Evolutionary conservation across 805 yeast species (phyloP).

Genomic region (Kuraishia hungarica): DNA sequence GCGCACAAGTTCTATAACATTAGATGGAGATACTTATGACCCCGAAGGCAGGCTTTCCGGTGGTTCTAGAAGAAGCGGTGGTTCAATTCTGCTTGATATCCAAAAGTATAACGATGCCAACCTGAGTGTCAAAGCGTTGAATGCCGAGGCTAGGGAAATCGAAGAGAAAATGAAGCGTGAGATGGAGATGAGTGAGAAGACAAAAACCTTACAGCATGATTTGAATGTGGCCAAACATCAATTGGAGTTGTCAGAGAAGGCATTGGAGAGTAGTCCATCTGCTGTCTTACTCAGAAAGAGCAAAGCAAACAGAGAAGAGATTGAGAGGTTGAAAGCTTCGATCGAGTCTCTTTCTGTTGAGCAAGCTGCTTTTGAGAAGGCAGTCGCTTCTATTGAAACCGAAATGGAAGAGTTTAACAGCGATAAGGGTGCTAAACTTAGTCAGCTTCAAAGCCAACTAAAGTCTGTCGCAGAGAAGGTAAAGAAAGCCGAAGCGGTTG

Average conservation of each 20-base stretch:
- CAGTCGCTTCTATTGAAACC: conserved; percentile 47
- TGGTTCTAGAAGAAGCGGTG: conserved; percentile 65
- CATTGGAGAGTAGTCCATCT: conserved; percentile 46
- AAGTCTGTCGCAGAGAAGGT: conserved; percentile 27
- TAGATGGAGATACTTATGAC: conserved; percentile 91
- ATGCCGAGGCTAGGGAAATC: conserved; percentile 31
- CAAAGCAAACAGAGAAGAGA: conserved; percentile 35
- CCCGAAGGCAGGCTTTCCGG: conserved; percentile 96
- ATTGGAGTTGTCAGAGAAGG: conserved; percentile 44
- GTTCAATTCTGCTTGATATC: conserved; percentile 53
- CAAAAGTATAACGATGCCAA: conserved; percentile 51
- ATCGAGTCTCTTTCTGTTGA: conserved; percentile 27
- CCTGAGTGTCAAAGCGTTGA: conserved; percentile 29
- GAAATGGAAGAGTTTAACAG: conserved; percentile 77
- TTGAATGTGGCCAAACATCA: conserved; percentile 52
- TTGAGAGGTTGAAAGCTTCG: conserved; percentile 28
- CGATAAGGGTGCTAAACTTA: conserved; percentile 76
- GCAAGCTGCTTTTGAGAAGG: conserved; percentile 25
- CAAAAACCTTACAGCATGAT: conserved; percentile 50
- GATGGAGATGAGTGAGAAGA: conserved; percentile 34
- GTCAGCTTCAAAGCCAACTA: conserved; percentile 50
- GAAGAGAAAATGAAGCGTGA: conserved; percentile 32
- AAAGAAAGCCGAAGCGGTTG: conserved; percentile 24
- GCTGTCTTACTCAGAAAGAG: conserved; percentile 44
- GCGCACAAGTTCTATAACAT: conserved; percentile 74